These are phyloP conservation scores for Leccinum variicolor DNA, from an alignment of 768 basidiomycete genomes.

Conservation along the genomic window DNA sequence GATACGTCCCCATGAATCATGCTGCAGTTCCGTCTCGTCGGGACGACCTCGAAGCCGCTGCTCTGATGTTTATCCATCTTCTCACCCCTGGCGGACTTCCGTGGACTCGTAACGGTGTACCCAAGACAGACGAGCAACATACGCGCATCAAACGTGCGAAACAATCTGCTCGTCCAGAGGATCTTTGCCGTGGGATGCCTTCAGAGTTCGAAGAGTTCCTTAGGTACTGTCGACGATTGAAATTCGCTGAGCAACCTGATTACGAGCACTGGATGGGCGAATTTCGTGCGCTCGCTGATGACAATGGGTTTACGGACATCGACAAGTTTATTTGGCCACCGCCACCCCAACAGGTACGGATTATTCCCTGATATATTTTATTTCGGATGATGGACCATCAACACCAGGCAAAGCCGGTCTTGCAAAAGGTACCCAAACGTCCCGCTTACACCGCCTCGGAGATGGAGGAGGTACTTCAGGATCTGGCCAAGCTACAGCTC, in stretches of 20 bases:
- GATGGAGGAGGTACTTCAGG: slow-evolving; percentile 55
- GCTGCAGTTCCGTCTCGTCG: slow-evolving; percentile 68
- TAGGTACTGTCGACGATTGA: slow-evolving; percentile 64
- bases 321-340: slow-evolving; percentile 76
- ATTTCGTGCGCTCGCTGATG: slow-evolving; percentile 59
- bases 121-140: slow-evolving; percentile 64
- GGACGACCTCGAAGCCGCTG: slow-evolving; percentile 75
- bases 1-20: slow-evolving; percentile 21
- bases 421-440: slow-evolving; percentile 13
- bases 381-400: background rate
- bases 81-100: slow-evolving; percentile 71
- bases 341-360: slow-evolving; percentile 35
- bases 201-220: slow-evolving; percentile 75
- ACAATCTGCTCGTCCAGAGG: slow-evolving; percentile 54
- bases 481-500: slow-evolving; percentile 57
- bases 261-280: slow-evolving; percentile 63
- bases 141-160: slow-evolving; percentile 64
- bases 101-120: slow-evolving; percentile 82
- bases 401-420: slow-evolving; percentile 31
- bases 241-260: slow-evolving; percentile 66
- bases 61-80: slow-evolving; percentile 78
- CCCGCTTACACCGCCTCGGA: slow-evolving; percentile 35
- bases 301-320: slow-evolving; percentile 53
- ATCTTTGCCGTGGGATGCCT: slow-evolving; percentile 66
- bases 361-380: background rate